Percentiles rank a stretch among this genome's conserved stretches.
phyloP scores from a whole-genome alignment of 768 basidiomycete genomes.

The Suillus subaureus region DNA sequence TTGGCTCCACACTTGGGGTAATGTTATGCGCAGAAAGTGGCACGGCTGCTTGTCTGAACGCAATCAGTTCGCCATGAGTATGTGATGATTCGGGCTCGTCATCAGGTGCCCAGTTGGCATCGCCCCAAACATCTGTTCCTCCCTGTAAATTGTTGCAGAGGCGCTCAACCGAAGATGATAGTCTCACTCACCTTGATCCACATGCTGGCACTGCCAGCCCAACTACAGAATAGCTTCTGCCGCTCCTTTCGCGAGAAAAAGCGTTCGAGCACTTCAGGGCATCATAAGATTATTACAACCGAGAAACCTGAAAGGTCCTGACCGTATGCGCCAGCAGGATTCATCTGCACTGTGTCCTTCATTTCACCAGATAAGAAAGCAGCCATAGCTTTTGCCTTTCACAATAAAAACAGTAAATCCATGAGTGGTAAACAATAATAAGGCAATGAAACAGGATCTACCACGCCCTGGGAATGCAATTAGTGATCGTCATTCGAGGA shows the following conservation, averaged over 20 bases:
- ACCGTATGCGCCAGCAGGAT: constrained; percentile 81
- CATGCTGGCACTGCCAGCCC: constrained; percentile 93
- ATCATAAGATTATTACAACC: background rate
- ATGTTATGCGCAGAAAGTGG: constrained; percentile 7
- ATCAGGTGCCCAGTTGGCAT: constrained; percentile 75
- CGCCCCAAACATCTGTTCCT: constrained; percentile 85
- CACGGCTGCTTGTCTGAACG: constrained; percentile 57
- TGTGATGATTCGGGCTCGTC: constrained; percentile 56
- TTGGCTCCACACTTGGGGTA: constrained; percentile 17
- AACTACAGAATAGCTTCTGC: constrained; percentile 87
- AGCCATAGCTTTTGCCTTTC: constrained; percentile 88
- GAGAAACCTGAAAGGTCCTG: constrained; percentile 13
- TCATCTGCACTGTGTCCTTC: constrained; percentile 88
- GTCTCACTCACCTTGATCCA: constrained; percentile 77
- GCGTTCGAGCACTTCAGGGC: constrained; percentile 64
- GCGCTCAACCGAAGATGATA: no score
- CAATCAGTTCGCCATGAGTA: constrained; percentile 81
- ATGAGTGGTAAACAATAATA: background rate
- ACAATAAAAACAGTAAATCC: background rate
- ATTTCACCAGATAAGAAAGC: constrained; percentile 96
- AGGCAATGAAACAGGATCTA: constrained; percentile 36
- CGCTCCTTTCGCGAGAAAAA: constrained; percentile 93
- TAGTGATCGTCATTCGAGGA: constrained; percentile 8
- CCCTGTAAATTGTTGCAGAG: constrained; percentile 47
- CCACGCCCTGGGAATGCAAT: constrained; percentile 60